phyloP scores from a whole-genome alignment of 2,329 filamentous ascomycete genomes.

The Aureobasidium sp. region DNA sequence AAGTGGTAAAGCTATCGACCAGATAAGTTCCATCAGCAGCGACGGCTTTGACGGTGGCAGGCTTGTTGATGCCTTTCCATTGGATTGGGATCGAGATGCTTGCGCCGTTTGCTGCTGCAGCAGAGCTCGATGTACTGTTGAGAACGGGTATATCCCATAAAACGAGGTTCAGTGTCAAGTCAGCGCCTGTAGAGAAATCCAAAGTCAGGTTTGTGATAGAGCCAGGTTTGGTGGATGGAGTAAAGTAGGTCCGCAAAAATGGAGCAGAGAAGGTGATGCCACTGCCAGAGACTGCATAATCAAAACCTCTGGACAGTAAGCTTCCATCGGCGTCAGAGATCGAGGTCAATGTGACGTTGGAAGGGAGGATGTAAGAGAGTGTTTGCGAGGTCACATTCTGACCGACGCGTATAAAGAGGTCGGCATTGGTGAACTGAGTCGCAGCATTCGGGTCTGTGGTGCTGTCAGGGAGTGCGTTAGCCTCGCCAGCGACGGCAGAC shows the following conservation, averaged over 20 bases:
- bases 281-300: conserved; percentile 43
- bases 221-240: conserved; percentile 37
- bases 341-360: not conserved
- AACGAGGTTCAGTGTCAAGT: conserved; percentile 43
- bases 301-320: conserved; percentile 36
- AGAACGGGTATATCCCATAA: conserved; percentile 47
- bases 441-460: conserved; percentile 43
- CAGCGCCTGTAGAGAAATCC: conserved; percentile 46
- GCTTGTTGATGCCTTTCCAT: conserved; percentile 45
- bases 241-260: conserved; percentile 43
- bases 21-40: conserved; percentile 44
- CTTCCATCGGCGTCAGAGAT: conserved; percentile 41
- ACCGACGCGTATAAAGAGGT: conserved; percentile 48
- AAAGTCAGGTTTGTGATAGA: conserved; percentile 47
- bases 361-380: conserved; percentile 42
- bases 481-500: conserved; percentile 37
- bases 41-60: conserved; percentile 47
- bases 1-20: conserved; percentile 52
- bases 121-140: conserved; percentile 24
- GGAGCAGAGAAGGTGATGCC: conserved; percentile 42
- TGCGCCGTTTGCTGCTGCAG: conserved; percentile 31
- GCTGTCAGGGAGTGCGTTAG: conserved; percentile 47
- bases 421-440: conserved; percentile 46
- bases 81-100: conserved; percentile 46
- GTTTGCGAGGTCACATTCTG: conserved; percentile 37